Evolutionary conservation across 2,329 filamentous ascomycete genomes (phyloP), one percentile per base, ranked within the genome.

Genomic region (Ceratocystis albifundus): DNA sequence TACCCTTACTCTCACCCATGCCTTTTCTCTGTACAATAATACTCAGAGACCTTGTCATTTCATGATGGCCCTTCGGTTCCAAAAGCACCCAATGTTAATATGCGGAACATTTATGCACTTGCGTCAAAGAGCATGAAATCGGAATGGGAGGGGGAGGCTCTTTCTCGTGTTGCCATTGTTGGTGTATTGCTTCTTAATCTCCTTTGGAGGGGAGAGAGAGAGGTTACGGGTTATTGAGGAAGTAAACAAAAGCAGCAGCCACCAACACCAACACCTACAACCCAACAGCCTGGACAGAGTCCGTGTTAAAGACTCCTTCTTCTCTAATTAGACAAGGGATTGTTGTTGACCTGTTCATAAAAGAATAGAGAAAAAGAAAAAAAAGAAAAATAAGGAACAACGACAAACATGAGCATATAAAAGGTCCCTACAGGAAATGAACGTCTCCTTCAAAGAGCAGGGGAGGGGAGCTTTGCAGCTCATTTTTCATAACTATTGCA

Each of bases 351-450:
- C 48, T 53, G 7, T 53, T 28, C 12, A 53, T 53, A 25, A 17
- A 25, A 48, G 7, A 8, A 12, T 3, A 5, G 7, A 53, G 53
- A n/a, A 17, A 7, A 30, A 32, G 36, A 28, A 8, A 28, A 25
- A 22, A 22, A 8, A 55, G 32, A 59, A 5, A 32, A 59, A n/a
- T 36, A n/a, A n/a, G n/a, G n/a, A n/a, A n/a, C n/a, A n/a, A n/a
- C n/a, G n/a, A n/a, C n/a, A n/a, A n/a, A n/a, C n/a, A 12, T 59
- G 28, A 59, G 28, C 28, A 59, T 25, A 15, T 59, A 59, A 59
- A 59, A 59, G 53, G 53, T 59, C 53, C 28, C 32, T 36, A 59
- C 53, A 59, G 53, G 28, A 59, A 59, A 59, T 59, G 53, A 59
- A n/a, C 15, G 53, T 59, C 28, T 12, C 48, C 25, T 17, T 59